These are phyloP conservation scores for Colletotrichum horii DNA, from an alignment of 2,329 filamentous ascomycete species.

Conservation along the genomic window DNA sequence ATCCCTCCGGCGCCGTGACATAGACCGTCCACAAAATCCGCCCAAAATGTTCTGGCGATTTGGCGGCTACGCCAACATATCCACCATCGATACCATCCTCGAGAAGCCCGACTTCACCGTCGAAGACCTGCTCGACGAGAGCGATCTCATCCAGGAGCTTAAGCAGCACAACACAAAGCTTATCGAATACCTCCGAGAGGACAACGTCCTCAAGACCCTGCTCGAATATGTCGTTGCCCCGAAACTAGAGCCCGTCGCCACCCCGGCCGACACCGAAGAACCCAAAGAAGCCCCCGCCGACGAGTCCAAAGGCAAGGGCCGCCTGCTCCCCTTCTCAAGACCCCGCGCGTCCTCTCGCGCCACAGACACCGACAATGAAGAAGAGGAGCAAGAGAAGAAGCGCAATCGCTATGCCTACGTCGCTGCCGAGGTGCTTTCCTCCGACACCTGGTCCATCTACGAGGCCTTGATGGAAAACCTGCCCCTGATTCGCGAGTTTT, in stretches of 20 bases:
- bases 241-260: conserved; percentile 63
- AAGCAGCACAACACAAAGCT: conserved; percentile 98
- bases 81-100: conserved; percentile 93
- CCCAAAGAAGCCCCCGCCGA: conserved; percentile 39
- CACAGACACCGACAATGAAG: conserved; percentile 54
- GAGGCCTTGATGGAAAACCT: conserved; percentile 90
- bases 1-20: conserved; percentile 29
- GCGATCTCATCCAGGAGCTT: conserved; percentile 94
- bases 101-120: conserved; percentile 96
- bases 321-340: conserved; percentile 53
- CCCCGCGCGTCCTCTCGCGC: conserved; percentile 59
- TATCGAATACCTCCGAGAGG: conserved; percentile 92
- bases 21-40: conserved; percentile 27
- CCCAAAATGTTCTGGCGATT: conserved; percentile 99
- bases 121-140: conserved; percentile 95
- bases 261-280: conserved; percentile 54
- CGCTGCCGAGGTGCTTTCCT: conserved; percentile 90
- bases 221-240: conserved; percentile 92
- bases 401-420: conserved; percentile 94
- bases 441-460: conserved; percentile 95
- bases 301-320: conserved; percentile 46
- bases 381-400: conserved; percentile 86
- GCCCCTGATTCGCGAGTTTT: conserved; percentile 80
- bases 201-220: conserved; percentile 81
- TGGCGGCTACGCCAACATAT: conserved; percentile 97